phyloP scores from a whole-genome alignment of 306 rosid species.

The Quercus gilva region DNA sequence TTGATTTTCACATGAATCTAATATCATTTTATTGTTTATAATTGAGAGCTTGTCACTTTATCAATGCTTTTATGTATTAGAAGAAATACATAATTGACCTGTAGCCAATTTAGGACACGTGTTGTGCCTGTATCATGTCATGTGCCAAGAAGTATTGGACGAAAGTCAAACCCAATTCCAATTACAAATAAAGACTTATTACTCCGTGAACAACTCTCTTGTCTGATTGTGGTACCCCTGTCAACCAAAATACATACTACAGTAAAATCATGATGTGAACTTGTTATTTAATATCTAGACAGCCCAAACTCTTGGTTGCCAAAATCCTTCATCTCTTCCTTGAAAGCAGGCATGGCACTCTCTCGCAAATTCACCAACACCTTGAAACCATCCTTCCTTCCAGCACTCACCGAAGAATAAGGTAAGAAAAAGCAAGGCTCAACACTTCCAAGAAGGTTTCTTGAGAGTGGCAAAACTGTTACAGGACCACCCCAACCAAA shows the following conservation, averaged over 20 bases:
- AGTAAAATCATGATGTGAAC: background rate
- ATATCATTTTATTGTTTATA: too few species aligned
- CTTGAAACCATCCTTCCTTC: constrained; percentile 57
- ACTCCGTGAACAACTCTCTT: background rate
- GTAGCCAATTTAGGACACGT: too few species aligned
- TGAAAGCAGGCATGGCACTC: constrained; percentile 55
- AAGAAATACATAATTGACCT: too few species aligned
- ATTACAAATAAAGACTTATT: background rate
- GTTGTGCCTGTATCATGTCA: too few species aligned
- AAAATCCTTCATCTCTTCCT: constrained; percentile 53
- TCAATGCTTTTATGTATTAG: too few species aligned
- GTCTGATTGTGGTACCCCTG: background rate
- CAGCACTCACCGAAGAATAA: constrained; percentile 34
- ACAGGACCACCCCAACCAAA: constrained; percentile 97
- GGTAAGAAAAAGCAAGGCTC: constrained; percentile 91
- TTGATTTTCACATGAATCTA: too few species aligned
- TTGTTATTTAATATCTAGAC: background rate
- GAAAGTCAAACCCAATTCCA: background rate
- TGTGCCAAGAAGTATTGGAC: too few species aligned
- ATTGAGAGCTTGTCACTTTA: too few species aligned
- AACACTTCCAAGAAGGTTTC: constrained; percentile 67
- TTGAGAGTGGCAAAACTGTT: constrained; percentile 69
- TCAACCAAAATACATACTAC: background rate
- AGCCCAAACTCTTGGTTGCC: constrained; percentile 15
- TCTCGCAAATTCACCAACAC: constrained; percentile 51